Percentiles rank a stretch among this genome's conserved stretches.
phyloP scores from a whole-genome alignment of 2,329 filamentous ascomycete genomes.

The Triangularia setosa region DNA sequence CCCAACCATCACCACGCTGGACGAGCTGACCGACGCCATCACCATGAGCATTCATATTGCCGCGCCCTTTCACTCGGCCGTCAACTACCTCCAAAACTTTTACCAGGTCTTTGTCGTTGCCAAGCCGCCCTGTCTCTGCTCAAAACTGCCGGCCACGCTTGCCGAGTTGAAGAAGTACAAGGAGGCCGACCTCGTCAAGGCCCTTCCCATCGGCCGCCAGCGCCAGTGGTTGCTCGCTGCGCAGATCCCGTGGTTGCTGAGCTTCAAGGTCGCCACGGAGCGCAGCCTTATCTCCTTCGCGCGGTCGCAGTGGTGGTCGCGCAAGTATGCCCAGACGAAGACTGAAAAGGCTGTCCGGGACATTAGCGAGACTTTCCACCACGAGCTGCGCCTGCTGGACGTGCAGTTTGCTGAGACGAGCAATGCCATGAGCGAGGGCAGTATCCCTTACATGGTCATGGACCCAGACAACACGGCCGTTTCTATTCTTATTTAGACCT shows the following conservation, averaged over 20 bases:
- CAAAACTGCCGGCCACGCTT: slow-evolving; percentile 31
- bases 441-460: slow-evolving; percentile 37
- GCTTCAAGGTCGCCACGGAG: slow-evolving; percentile 33
- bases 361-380: slow-evolving; percentile 29
- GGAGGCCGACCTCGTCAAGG: slow-evolving; percentile 34
- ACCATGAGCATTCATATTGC: slow-evolving; percentile 53
- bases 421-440: slow-evolving; percentile 31
- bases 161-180: slow-evolving; percentile 29
- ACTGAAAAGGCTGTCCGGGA: slow-evolving; percentile 24
- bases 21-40: slow-evolving; percentile 41
- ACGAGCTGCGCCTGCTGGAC: slow-evolving; percentile 28
- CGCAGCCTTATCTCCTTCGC: slow-evolving; percentile 41
- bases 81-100: slow-evolving; percentile 51
- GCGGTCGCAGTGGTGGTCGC: slow-evolving; percentile 33
- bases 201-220: slow-evolving; percentile 40
- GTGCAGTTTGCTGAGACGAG: slow-evolving; percentile 30
- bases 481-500: slow-evolving; percentile 31
- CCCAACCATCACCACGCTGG: slow-evolving; percentile 39
- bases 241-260: slow-evolving; percentile 44
- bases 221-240: slow-evolving; percentile 43
- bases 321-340: slow-evolving; percentile 24
- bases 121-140: slow-evolving; percentile 40
- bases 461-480: slow-evolving; percentile 37
- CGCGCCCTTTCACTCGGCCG: slow-evolving; percentile 45
- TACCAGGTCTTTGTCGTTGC: slow-evolving; percentile 46